phyloP scores from a whole-genome alignment of 164 flowering plant genomes.

The Vitis amurensis region DNA sequence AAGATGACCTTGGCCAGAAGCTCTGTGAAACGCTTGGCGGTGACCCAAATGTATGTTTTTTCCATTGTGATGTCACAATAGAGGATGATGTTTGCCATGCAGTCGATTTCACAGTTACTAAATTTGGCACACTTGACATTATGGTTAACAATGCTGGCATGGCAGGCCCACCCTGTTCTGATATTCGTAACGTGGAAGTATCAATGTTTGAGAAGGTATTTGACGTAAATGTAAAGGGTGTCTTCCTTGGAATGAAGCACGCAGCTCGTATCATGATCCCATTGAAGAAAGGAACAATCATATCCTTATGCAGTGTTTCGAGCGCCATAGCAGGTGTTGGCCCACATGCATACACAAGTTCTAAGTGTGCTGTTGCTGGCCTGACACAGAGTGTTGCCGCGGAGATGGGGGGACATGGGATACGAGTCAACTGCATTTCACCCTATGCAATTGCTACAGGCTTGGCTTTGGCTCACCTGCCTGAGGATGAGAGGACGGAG shows the following conservation, averaged over 20 bases:
- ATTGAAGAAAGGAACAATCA: constrained; percentile 50
- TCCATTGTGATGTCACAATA: constrained; percentile 65
- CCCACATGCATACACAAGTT: constrained; percentile 76
- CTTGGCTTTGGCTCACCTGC: constrained; percentile 70
- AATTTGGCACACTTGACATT: constrained; percentile 75
- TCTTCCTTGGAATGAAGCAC: constrained; percentile 80
- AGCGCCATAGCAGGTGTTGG: constrained; percentile 62
- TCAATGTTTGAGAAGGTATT: constrained; percentile 61
- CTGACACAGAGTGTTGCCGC: constrained; percentile 78
- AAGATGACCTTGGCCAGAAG: constrained; percentile 52
- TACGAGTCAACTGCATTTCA: constrained; percentile 88
- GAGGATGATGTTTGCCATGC: constrained; percentile 68
- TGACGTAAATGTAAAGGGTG: constrained; percentile 78
- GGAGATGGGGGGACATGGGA: constrained; percentile 76
- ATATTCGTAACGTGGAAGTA: constrained; percentile 56
- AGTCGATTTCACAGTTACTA: constrained; percentile 55
- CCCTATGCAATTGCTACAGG: constrained; percentile 72
- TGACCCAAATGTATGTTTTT: constrained; percentile 32
- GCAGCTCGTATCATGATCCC: constrained; percentile 96
- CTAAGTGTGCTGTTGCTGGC: constrained; percentile 87
- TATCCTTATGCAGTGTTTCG: constrained; percentile 63
- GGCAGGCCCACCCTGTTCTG: constrained; percentile 43
- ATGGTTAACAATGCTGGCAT: constrained; percentile 94
- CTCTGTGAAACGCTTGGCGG: constrained; percentile 50
- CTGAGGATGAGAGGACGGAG: constrained; percentile 67